Evolutionary conservation across 2,329 filamentous ascomycete species (phyloP).

Genomic region (Aspergillus alliaceus): DNA sequence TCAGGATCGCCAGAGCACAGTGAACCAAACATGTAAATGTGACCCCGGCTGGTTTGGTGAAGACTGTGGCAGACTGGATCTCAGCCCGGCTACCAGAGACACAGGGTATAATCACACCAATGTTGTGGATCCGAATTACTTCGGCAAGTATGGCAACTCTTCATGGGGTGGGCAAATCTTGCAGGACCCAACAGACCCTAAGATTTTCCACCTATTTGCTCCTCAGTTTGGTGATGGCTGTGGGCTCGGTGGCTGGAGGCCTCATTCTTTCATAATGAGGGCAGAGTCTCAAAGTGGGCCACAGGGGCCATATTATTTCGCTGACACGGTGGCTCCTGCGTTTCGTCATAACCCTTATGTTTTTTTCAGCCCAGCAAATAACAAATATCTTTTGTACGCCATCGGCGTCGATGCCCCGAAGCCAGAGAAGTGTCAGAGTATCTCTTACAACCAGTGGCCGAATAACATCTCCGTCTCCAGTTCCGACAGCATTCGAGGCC

Average conservation of each 20-base stretch:
- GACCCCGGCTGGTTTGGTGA: slow-evolving; percentile 47
- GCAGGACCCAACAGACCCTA: slow-evolving; percentile 40
- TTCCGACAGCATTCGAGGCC: neutral
- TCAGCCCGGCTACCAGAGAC: slow-evolving; percentile 41
- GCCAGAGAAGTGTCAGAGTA: slow-evolving; percentile 16
- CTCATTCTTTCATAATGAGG: slow-evolving; percentile 47
- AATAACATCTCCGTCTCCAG: slow-evolving; percentile 15
- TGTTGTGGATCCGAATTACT: slow-evolving; percentile 3
- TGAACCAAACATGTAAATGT: slow-evolving; percentile 14
- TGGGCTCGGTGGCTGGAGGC: slow-evolving; percentile 50
- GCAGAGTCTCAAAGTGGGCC: slow-evolving; percentile 48
- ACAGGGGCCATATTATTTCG: slow-evolving; percentile 46
- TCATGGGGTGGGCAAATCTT: slow-evolving; percentile 52
- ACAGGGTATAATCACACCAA: slow-evolving; percentile 50
- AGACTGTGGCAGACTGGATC: slow-evolving; percentile 49
- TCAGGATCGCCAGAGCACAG: neutral
- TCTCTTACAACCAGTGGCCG: slow-evolving; percentile 6
- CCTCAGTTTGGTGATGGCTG: slow-evolving; percentile 50
- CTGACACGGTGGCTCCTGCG: slow-evolving; percentile 40
- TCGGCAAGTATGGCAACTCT: slow-evolving; percentile 38
- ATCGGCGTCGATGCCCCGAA: slow-evolving; percentile 42
- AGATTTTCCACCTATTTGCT: slow-evolving; percentile 48
- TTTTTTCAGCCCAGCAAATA: slow-evolving; percentile 47
- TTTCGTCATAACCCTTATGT: slow-evolving; percentile 52
- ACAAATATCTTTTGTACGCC: slow-evolving; percentile 46